Evolutionary conservation across 176 grass and related monocot species (phyloP), one percentile per base, ranked within the genome.

Genomic region (Triticum urartu): DNA sequence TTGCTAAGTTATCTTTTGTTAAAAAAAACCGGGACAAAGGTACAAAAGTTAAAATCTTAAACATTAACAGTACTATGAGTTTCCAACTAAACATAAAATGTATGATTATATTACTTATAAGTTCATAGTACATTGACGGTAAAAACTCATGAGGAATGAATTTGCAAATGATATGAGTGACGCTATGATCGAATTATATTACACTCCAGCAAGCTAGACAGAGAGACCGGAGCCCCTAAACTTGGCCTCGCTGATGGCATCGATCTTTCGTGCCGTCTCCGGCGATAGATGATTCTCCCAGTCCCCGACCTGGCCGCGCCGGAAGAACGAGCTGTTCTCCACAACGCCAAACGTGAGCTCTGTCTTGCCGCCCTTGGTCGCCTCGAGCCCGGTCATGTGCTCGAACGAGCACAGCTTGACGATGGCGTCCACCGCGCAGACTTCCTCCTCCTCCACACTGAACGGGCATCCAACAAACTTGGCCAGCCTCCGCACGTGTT

Each of bases 381-480:
- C 87, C 3, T 79, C n/a, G 4, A 84, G 81, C 6, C 39, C 30
- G 3, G 6, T 39, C 81, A 88, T 50, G 5, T 84, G 39, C 36
- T 88, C 87, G 30, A 88, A 79, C 39, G 81, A 47, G 30, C 81
- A 88, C 2, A 88, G 38, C 11, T 13, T 88, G 10, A 84, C 81
- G 17, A 88, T 6, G n/a, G 39, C 81, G 0, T 79, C 75, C 52
- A 79, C 81, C 74, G 0, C 10, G 15, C 21, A 81, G 0, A 0
- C 11, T 5, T 62, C 65, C 9, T 88, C 81, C 14, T 88, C 87
- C 4, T 14, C 54, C 4, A 0, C 65, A 2, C 7, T 11, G 39
- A 88, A 88, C 11, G 28, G 65, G 1, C 4, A 1, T 11, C 75
- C 81, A 0, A 40, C n/a, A 3, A 88, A 88, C 54, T 47, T 40